A percentile compares a stretch with the other conserved stretches of the same genome.
Conservation (phyloP, 805 yeast genomes). For the Myxozyma nipponensis region DNA sequence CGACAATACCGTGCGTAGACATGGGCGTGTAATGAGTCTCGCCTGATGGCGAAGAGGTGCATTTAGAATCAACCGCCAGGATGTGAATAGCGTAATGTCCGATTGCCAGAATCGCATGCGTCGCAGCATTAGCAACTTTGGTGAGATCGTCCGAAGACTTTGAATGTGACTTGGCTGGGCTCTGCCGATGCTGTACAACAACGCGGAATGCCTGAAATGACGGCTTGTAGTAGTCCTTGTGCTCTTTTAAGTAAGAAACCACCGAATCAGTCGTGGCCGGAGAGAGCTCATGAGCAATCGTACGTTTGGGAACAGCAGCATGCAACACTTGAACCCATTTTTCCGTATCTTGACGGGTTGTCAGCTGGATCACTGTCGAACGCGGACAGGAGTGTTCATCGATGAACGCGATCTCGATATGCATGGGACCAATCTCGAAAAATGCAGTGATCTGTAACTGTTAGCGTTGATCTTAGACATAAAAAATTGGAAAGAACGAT, state of each 20-base stretch:
- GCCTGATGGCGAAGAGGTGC: not conserved
- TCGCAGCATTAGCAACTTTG: constrained; percentile 15
- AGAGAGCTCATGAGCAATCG: constrained; percentile 11
- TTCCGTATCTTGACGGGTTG: constrained; percentile 20
- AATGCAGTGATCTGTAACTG: constrained; percentile 15
- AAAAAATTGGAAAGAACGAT: not conserved
- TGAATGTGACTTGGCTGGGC: not conserved
- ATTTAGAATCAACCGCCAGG: constrained; percentile 10
- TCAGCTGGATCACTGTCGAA: constrained; percentile 20
- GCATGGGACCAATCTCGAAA: constrained; percentile 11
- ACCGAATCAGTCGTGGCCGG: constrained; percentile 4
- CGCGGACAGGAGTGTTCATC: constrained; percentile 11
- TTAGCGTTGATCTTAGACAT: not conserved
- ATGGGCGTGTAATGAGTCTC: constrained; percentile 15
- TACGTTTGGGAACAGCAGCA: constrained; percentile 7
- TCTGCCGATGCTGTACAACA: constrained; percentile 7
- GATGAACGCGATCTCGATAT: constrained; percentile 15
- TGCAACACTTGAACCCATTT: constrained; percentile 12
- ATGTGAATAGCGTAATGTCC: constrained; percentile 19
- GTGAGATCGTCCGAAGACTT: constrained; percentile 15
- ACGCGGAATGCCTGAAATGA: constrained; percentile 18
- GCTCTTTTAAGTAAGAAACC: constrained; percentile 13
- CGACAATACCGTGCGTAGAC: constrained; percentile 28
- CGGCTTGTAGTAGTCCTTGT: constrained; percentile 16
- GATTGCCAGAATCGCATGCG: constrained; percentile 17